Conservation (phyloP, 345 rosid genomes). For the Barbarea vulgaris region DNA sequence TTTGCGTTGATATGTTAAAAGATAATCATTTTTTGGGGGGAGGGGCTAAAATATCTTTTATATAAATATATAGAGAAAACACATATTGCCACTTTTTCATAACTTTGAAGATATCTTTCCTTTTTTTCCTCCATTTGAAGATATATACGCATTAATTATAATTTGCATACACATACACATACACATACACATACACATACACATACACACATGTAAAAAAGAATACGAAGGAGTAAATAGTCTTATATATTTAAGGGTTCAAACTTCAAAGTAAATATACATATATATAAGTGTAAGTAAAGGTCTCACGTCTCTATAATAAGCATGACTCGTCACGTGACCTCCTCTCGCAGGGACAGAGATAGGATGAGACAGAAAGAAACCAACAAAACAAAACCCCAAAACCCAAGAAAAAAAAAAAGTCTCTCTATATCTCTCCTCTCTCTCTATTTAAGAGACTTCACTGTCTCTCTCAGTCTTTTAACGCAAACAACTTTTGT, state of each 20-base stretch:
- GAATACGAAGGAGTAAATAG: neutral
- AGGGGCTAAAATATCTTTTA: neutral
- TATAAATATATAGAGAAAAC: neutral
- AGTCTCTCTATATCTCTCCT: neutral
- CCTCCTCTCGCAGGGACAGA: conserved; percentile 42
- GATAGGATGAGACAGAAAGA: conserved; percentile 43
- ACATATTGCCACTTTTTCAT: too few species aligned
- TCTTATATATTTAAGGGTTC: conserved; percentile 19
- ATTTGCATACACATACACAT: too few species aligned
- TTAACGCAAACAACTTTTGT: conserved; percentile 44
- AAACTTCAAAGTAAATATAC: conserved; percentile 30
- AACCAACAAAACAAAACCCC: conserved; percentile 47
- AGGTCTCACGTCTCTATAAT: conserved; percentile 43
- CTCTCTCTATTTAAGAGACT: conserved; percentile 40
- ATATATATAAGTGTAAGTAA: conserved; percentile 4
- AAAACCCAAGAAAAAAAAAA: conserved; percentile 41
- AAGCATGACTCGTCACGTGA: conserved; percentile 64
- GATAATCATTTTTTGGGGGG: too few species aligned
- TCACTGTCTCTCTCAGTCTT: conserved; percentile 49
- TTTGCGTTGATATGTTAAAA: neutral
- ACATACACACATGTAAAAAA: neutral
- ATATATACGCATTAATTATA: too few species aligned
- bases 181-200: too few species aligned
- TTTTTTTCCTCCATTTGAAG: too few species aligned
- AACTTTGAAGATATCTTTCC: too few species aligned